Evolutionary conservation across 2,329 filamentous ascomycete genomes (phyloP).

Genomic region (Sordariomycetes sp.): DNA sequence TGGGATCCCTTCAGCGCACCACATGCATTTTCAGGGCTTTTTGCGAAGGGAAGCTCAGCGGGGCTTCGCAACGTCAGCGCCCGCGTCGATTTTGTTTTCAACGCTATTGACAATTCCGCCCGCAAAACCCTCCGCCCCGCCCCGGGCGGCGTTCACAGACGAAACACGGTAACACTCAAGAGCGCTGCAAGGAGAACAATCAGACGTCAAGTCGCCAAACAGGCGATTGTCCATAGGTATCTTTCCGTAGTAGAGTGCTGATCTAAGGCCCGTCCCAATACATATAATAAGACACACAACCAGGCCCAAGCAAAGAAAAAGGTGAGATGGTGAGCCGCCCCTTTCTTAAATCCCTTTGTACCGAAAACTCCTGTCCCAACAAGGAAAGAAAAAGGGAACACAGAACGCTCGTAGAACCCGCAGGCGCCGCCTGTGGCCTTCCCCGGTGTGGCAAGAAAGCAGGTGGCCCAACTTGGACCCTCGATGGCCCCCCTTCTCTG

Average conservation of each 20-base stretch:
- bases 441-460: background rate
- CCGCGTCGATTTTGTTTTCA: background rate
- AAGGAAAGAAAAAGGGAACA: background rate
- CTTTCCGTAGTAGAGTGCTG: slow-evolving; percentile 1
- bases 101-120: background rate
- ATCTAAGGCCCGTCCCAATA: background rate
- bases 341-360: background rate
- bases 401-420: background rate
- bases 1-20: too few relatives aligned
- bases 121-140: background rate
- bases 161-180: background rate
- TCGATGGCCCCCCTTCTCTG: background rate
- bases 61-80: background rate
- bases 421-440: background rate
- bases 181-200: background rate
- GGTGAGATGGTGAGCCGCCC: background rate
- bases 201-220: background rate
- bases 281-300: background rate
- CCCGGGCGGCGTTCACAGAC: background rate
- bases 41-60: background rate
- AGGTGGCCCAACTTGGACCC: background rate
- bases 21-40: too few relatives aligned
- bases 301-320: background rate
- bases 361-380: background rate
- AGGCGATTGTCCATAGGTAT: background rate